Evolutionary conservation across 2,329 filamentous ascomycete species (phyloP), one percentile per base, ranked within the genome.

Genomic region (Coniochaeta prunicola): DNA sequence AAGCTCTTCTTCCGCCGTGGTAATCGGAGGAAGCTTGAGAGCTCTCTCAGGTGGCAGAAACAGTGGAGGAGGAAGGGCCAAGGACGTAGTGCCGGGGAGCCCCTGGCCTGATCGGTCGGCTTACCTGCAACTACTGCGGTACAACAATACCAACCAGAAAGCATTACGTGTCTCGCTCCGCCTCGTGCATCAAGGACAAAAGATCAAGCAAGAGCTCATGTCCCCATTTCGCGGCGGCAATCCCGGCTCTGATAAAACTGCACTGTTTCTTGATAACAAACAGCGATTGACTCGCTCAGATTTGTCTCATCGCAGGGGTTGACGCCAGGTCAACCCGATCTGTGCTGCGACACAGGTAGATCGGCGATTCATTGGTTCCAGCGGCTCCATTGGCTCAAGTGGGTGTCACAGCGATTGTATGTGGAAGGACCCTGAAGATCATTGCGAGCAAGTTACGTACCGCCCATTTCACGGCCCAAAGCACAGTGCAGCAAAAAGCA

Each of bases 361-460:
- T 55, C 30, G 7, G 30, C 21, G 7, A 10, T 55, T 31, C 17
- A 28, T 33, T 36, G 30, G 53, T 31, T 33, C 28, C 33, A 55
- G 7, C 36, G 21, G 2, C n/a, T 34, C 33, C 12, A 21, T 55
- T 55, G 21, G 2, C n/a, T 34, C 33, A 3, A 21, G 34, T 55
- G 15, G 30, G n/a, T 36, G 53, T 36, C 19, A 55, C 53, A 36
- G 30, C 31, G 15, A 34, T 33, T 31, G 53, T 12, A 55, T 19
- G 36, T 21, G 53, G 53, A 33, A 55, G 53, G 53, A 55, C 53
- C 53, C 53, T 55, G 53, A 36, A 55, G 53, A 55, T 55, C 53
- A 19, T 26, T 34, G 15, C 53, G 30, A 28, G 19, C 30, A 55
- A 55, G 19, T 5, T 26, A 38, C 36, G 36, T 36, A 55, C 12